phyloP scores from a whole-genome alignment of 2,329 filamentous ascomycete genomes.

The Monilinia polystroma region DNA sequence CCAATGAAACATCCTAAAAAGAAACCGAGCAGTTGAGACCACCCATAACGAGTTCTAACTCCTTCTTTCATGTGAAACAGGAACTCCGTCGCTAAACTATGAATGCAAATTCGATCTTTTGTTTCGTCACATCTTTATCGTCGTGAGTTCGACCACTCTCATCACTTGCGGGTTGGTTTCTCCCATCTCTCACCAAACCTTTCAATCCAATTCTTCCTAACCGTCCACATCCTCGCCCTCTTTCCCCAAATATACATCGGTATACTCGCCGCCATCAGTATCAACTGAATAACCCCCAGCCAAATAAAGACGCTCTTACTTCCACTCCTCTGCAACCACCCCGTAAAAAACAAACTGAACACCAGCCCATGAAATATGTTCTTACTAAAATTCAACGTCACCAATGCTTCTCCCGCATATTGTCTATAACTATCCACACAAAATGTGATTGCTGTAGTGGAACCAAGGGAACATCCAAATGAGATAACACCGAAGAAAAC shows the following conservation, averaged over 20 bases:
- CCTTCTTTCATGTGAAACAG: background rate
- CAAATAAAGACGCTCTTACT: constrained; percentile 76
- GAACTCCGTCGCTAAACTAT: background rate
- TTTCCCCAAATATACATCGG: constrained; percentile 97
- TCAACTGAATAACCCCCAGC: constrained; percentile 82
- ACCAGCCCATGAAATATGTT: constrained; percentile 89
- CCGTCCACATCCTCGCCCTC: constrained; percentile 90
- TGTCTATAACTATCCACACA: constrained; percentile 90
- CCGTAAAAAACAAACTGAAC: constrained; percentile 83
- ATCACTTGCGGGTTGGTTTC: background rate
- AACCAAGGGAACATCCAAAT: constrained; percentile 87
- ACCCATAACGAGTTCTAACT: too few species aligned
- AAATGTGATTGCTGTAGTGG: constrained; percentile 90
- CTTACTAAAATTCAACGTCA: constrained; percentile 92
- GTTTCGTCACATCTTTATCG: too few species aligned
- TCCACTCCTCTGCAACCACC: constrained; percentile 76
- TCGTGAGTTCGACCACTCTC: too few species aligned
- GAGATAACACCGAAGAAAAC: constrained; percentile 90
- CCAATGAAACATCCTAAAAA: background rate
- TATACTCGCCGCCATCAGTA: constrained; percentile 70
- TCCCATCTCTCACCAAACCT: constrained; percentile 48
- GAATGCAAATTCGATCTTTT: background rate
- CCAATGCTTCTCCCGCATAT: constrained; percentile 90
- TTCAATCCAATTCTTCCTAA: constrained; percentile 82
- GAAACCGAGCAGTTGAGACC: background rate